Base-by-base conservation (phyloP, 2,329 filamentous ascomycete genomes). In the Sporothrix brasiliensis region DNA sequence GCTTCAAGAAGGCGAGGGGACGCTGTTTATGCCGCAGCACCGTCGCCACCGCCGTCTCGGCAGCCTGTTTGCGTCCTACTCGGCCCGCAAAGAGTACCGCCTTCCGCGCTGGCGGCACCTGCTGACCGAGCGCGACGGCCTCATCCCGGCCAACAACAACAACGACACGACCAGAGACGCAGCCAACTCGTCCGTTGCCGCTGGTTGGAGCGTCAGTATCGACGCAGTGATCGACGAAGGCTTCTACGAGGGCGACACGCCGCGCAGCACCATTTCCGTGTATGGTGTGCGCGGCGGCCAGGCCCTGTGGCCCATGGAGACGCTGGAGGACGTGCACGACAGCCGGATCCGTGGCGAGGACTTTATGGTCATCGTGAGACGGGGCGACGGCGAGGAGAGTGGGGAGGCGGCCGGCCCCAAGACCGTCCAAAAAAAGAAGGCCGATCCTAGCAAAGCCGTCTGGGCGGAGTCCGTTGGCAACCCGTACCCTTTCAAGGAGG, bases 251-350 rank as follows among this genome's bases (percentile, higher is more conserved):
- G 71, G 68, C 54, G 65, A 72, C 27, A 63, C 27, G 19, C 81
- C 90, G 70, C 83, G 81, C 3, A 70, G 76, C 9, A 82, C 81
- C 1, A 83, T 85, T 4, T 79, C 80, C 24, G 81, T 87, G 73
- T 87, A 83, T 80, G 81, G 81, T 7, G 88, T 92, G 1, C 90
- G 92, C 77, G 92, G 92, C 78, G 72, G 73, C 50, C 53, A 39
- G 34, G 67, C 72, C 24, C 60, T 60, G 11, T 67, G 69, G 39
- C 87, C 85, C 5, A 49, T 74, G 54, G 65, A 71, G 52, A 65
- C 69, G 21, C 73, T 75, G 19, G 72, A 68, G 30, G 74, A 75
- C 24, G 74, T 75, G 49, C 72, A 74, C 68, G 30, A 47, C 44
- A 61, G 58, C 24, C 72, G 72, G 3, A 50, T 74, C 50, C 68